Conservation (phyloP, 805 yeast species). For the Hanseniaspora clermontiae region DNA sequence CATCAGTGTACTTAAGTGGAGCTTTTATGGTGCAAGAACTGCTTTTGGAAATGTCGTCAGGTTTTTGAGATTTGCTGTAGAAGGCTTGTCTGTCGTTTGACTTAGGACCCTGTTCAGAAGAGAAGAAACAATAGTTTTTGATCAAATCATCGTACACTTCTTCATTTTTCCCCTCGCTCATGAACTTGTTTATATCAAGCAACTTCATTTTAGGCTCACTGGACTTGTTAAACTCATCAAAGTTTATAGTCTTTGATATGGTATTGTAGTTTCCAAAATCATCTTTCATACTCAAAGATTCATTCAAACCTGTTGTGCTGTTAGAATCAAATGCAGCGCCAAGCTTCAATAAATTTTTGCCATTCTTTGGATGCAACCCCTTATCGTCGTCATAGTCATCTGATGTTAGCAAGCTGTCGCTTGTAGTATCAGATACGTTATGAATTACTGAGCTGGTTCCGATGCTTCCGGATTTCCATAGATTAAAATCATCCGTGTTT, state of each 20-base stretch:
- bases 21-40: slow-evolving; percentile 1
- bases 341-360: not conserved
- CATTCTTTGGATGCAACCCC: not conserved
- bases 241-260: not conserved
- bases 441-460: not conserved
- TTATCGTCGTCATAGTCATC: slow-evolving; percentile 2
- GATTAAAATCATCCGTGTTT: not conserved
- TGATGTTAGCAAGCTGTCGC: not conserved
- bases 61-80: not conserved
- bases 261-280: not conserved
- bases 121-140: not conserved
- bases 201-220: not conserved
- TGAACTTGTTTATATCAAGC: not conserved
- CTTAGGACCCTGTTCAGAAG: not conserved
- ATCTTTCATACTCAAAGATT: not conserved
- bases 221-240: not conserved
- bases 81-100: not conserved
- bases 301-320: not conserved
- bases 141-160: not conserved
- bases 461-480: not conserved
- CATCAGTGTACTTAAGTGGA: not conserved
- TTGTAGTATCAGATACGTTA: slow-evolving; percentile 1
- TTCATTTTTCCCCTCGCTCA: not conserved
- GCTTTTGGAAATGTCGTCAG: not conserved
- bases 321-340: not conserved